Percentiles rank a stretch among this genome's conserved stretches.
Conservation (phyloP, 148 eudicot genomes). For the Cornus kousa region DNA sequence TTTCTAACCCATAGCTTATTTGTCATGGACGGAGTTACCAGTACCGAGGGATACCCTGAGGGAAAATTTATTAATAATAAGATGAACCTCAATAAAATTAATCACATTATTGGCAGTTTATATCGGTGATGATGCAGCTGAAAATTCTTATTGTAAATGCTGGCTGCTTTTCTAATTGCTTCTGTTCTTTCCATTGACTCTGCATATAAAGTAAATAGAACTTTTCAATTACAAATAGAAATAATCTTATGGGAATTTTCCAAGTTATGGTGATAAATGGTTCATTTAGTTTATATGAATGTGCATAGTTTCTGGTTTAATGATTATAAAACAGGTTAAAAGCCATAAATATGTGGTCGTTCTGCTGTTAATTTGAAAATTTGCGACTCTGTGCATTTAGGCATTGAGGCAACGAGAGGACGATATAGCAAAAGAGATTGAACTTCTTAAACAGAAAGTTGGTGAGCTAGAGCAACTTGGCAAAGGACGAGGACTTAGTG, state of each 20-base stretch:
- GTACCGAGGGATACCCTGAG: too few species aligned
- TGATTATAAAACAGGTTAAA: neutral
- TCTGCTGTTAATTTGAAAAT: neutral
- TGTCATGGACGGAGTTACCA: too few species aligned
- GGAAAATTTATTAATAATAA: neutral
- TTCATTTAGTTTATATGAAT: neutral
- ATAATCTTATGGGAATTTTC: neutral
- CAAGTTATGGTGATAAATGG: neutral
- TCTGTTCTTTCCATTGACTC: neutral
- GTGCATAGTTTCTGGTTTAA: neutral
- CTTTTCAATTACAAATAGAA: neutral
- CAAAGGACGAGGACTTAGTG: slow-evolving; percentile 43
- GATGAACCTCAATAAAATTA: neutral
- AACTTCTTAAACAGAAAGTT: slow-evolving; percentile 51
- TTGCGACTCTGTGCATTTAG: slow-evolving; percentile 23
- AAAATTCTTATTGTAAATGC: neutral
- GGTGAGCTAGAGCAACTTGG: slow-evolving; percentile 52
- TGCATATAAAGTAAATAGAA: neutral
- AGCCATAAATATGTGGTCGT: neutral
- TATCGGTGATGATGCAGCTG: neutral
- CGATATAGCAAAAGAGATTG: slow-evolving; percentile 52
- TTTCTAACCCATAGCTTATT: neutral
- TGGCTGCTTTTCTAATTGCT: neutral
- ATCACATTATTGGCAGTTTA: neutral
- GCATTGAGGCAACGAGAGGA: slow-evolving; percentile 67